phyloP scores from a whole-genome alignment of 2,329 filamentous ascomycete species.

The Alternaria sp. region DNA sequence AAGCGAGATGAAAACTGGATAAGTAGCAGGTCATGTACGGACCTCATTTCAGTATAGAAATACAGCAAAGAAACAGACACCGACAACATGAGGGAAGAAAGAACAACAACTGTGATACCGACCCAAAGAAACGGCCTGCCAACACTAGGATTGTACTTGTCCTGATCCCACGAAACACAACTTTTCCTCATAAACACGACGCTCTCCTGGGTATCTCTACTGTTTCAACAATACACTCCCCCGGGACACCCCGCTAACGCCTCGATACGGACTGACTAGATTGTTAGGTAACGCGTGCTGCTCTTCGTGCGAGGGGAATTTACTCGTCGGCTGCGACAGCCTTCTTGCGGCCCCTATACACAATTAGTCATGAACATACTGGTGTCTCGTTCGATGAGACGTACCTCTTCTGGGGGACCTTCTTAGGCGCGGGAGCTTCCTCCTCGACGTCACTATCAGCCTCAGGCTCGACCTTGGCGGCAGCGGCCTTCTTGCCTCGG shows the following conservation, averaged over 20 bases:
- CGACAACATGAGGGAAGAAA: background rate
- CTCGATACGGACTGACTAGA: background rate
- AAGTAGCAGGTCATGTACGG: background rate
- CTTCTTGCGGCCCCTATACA: conserved; percentile 32
- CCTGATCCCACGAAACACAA: background rate
- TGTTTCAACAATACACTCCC: background rate
- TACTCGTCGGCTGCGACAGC: conserved; percentile 26
- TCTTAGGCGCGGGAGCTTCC: conserved; percentile 11
- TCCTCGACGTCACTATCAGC: conserved; percentile 13
- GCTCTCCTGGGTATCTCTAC: conserved; percentile 4
- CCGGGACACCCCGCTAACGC: conserved; percentile 6
- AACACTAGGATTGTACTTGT: no score
- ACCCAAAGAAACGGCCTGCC: background rate
- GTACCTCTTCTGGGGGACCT: conserved; percentile 41
- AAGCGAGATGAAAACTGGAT: background rate
- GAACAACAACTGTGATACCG: background rate
- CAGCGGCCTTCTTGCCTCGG: conserved; percentile 38
- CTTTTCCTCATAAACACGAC: background rate
- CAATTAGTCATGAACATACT: conserved; percentile 8
- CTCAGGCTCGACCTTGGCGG: conserved; percentile 18
- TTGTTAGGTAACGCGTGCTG: background rate
- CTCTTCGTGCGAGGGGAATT: background rate
- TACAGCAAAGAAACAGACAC: background rate
- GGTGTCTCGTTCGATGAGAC: background rate
- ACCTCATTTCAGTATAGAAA: background rate